phyloP scores from a whole-genome alignment of 805 yeast species.

The Metschnikowia cerradonensis region DNA sequence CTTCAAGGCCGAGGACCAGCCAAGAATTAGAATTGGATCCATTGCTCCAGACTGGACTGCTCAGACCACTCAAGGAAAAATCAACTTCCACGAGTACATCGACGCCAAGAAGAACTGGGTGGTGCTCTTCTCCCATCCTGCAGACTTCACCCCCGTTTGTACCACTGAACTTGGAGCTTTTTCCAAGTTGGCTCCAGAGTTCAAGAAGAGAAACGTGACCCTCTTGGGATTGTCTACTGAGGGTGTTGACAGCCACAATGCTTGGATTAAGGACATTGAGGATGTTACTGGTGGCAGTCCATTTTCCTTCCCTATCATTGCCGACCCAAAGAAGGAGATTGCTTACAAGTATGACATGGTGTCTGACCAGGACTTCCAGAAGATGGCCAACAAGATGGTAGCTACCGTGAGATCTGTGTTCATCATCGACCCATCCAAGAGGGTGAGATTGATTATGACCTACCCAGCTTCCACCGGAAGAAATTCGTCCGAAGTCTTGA shows the following conservation, averaged over 20 bases:
- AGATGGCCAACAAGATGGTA: slow-evolving; percentile 60
- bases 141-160: slow-evolving; percentile 76
- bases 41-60: slow-evolving; percentile 66
- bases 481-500: slow-evolving; percentile 69
- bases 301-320: slow-evolving; percentile 62
- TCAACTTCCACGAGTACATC: slow-evolving; percentile 59
- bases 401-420: slow-evolving; percentile 70
- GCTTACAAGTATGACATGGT: slow-evolving; percentile 66
- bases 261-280: slow-evolving; percentile 71
- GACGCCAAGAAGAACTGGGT: slow-evolving; percentile 53
- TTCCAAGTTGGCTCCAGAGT: slow-evolving; percentile 67
- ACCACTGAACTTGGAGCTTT: slow-evolving; percentile 78
- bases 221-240: slow-evolving; percentile 68
- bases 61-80: slow-evolving; percentile 59
- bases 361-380: slow-evolving; percentile 64
- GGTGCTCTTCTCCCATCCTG: slow-evolving; percentile 71
- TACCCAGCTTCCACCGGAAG: slow-evolving; percentile 76
- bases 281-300: slow-evolving; percentile 53
- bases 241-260: slow-evolving; percentile 54
- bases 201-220: slow-evolving; percentile 59
- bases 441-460: slow-evolving; percentile 56
- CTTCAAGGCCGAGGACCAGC: slow-evolving; percentile 37
- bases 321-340: slow-evolving; percentile 59
- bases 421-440: slow-evolving; percentile 64
- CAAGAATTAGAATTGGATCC: slow-evolving; percentile 52